Percentiles rank a stretch among this genome's conserved stretches.
phyloP scores from a whole-genome alignment of 352 stramenopile genomes.

The Phytophthora pisi region DNA sequence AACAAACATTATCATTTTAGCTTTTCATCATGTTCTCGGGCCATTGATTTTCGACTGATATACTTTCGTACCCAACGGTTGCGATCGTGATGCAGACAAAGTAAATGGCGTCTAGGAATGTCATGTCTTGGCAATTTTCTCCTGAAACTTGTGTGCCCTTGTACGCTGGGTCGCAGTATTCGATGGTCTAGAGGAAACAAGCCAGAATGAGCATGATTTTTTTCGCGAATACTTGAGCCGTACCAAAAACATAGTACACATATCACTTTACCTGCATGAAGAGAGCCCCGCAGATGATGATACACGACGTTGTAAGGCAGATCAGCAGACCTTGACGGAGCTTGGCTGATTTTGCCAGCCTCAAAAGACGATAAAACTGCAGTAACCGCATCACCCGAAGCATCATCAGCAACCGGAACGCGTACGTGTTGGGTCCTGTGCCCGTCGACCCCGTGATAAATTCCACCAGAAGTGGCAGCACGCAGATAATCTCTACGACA shows the following conservation, averaged over 20 bases:
- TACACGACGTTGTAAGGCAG: slow-evolving; percentile 52
- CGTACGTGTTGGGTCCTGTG: slow-evolving; percentile 42
- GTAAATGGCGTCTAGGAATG: slow-evolving; percentile 81
- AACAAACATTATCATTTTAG: too few relatives aligned
- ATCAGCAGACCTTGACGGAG: slow-evolving; percentile 60
- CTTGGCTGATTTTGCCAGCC: slow-evolving; percentile 65
- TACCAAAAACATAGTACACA: neutral
- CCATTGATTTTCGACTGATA: neutral
- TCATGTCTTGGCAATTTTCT: slow-evolving; percentile 65
- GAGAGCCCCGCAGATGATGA: slow-evolving; percentile 68
- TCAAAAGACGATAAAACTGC: slow-evolving; percentile 67
- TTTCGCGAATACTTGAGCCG: neutral
- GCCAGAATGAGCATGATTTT: neutral
- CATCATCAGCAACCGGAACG: slow-evolving; percentile 69
- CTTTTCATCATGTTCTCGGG: neutral
- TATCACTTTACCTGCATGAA: slow-evolving; percentile 52
- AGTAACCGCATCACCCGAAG: slow-evolving; percentile 62
- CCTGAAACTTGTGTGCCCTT: slow-evolving; percentile 22
- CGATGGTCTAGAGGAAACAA: slow-evolving; percentile 48
- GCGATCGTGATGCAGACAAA: slow-evolving; percentile 87
- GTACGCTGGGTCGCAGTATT: slow-evolving; percentile 55
- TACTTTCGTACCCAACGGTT: slow-evolving; percentile 67
- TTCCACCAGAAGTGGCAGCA: slow-evolving; percentile 51
- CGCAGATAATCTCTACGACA: slow-evolving; percentile 56
- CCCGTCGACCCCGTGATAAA: slow-evolving; percentile 26